Base-by-base conservation (phyloP, 805 yeast species). In the Vanderwaltozyma tropicalis region DNA sequence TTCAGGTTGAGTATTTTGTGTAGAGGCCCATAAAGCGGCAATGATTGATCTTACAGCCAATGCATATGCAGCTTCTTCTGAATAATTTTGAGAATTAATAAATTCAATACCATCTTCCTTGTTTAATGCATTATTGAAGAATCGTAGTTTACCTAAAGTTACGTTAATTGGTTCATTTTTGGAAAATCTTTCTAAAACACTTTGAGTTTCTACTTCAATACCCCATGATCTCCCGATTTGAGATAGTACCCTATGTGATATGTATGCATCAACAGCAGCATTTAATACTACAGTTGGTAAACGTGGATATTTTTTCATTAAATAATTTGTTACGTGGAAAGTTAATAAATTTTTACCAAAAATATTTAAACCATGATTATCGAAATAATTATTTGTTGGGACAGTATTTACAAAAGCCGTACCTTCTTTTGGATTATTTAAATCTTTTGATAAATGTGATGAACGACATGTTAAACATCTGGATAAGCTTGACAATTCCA, bases 181-280 rank as follows among this genome's bases (percentile, higher is more conserved):
- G 47, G 86, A 64, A 49, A 71, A 75, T 50, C 85, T 75, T 34
- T 78, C 78, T 41, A 86, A 59, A 32, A 78, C 68, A 16, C 84
- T 63, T 5, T 76, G 64, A 7, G 63, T 61, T 55, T 88, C 96
- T 14, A 72, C 68, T 61, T 86, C 88, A 34, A 92, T 78, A 63
- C 98, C 98, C 96, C 96, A 92, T 15, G 64, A 53, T 50, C 69
- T 71, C 26, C 87, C 96, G 19, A 87, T 65, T 35, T 71, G 72
- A 27, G 74, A 65, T 40, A 92, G 66, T 0, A 86, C 71, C 13
- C 68, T 71, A 26, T 75, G 72, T 3, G 89, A 83, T 53, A 82
- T 71, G 55, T 77, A 83, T 1, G 92, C 72, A 47, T 83, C 80
- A 8, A 82, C 78, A 0, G 94, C 84, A 6, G 78, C 76, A 49